phyloP scores from a whole-genome alignment of 495 filamentous ascomycete genomes.

The Penicillium steckii region DNA sequence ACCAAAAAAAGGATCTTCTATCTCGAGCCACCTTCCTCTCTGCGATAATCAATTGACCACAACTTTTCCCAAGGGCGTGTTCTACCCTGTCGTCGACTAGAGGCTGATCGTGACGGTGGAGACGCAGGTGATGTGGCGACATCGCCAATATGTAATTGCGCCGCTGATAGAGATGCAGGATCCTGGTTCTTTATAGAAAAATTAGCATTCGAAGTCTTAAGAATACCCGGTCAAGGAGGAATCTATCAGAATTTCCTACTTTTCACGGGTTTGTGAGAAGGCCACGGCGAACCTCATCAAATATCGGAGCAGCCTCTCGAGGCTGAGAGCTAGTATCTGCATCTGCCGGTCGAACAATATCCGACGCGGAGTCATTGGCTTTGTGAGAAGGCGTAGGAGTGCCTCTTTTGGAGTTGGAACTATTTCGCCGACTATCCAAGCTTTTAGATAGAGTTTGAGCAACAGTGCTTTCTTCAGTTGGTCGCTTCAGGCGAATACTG shows the following conservation, averaged over 20 bases:
- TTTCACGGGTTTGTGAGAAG: constrained; percentile 46
- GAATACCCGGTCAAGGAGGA: constrained; percentile 25
- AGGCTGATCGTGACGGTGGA: constrained; percentile 21
- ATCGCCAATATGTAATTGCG: neutral
- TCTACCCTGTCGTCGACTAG: constrained; percentile 23
- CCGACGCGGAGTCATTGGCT: constrained; percentile 35
- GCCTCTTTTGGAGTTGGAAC: constrained; percentile 73
- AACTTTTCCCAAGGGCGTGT: constrained; percentile 53
- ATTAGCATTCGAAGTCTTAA: constrained; percentile 3
- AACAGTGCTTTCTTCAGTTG: constrained; percentile 54
- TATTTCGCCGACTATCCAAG: constrained; percentile 86
- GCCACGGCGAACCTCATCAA: constrained; percentile 53
- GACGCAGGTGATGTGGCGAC: constrained; percentile 8
- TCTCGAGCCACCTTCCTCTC: constrained; percentile 39
- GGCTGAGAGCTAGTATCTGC: constrained; percentile 30
- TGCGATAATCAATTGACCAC: constrained; percentile 50
- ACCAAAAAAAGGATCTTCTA: constrained; percentile 2
- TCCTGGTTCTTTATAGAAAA: constrained; percentile 4
- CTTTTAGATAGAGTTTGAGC: constrained; percentile 80
- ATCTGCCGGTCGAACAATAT: constrained; percentile 38
- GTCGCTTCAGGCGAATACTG: constrained; percentile 59
- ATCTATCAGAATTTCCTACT: constrained; percentile 17
- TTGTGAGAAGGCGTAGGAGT: constrained; percentile 33
- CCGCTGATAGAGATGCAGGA: neutral
- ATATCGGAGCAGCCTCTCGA: constrained; percentile 37